Percentiles rank a stretch among this genome's conserved stretches.
phyloP scores from a whole-genome alignment of 768 basidiomycete species.

The Terana coerulea region DNA sequence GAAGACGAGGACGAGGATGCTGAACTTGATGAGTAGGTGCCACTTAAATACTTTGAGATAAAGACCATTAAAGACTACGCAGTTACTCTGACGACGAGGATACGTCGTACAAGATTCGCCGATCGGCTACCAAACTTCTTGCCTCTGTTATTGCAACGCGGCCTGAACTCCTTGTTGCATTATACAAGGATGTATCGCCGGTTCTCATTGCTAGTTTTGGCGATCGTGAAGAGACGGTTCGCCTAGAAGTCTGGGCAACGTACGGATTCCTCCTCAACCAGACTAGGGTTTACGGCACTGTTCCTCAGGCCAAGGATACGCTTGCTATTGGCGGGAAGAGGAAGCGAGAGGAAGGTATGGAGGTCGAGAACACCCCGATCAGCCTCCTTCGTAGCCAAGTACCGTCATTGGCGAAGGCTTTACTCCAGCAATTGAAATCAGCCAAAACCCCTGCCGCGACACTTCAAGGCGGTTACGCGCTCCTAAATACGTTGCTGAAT shows the following conservation, averaged over 20 bases:
- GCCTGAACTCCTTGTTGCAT: conserved; percentile 73
- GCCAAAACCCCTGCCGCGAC: conserved; percentile 73
- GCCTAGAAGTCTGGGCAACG: conserved; percentile 88
- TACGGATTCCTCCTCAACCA: conserved; percentile 81
- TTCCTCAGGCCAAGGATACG: conserved; percentile 47
- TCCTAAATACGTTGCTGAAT: conserved; percentile 70
- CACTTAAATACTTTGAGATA: conserved; percentile 11
- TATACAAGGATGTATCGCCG: conserved; percentile 85
- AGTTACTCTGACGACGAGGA: conserved; percentile 99
- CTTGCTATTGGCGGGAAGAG: conserved; percentile 57
- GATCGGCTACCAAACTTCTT: conserved; percentile 88
- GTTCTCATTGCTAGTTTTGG: conserved; percentile 87
- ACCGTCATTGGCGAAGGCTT: conserved; percentile 70
- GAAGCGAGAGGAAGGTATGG: conserved; percentile 76
- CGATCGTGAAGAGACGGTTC: conserved; percentile 94
- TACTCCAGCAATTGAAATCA: conserved; percentile 82
- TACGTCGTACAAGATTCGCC: conserved; percentile 94
- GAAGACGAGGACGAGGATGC: conserved; percentile 79
- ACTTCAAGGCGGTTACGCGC: conserved; percentile 80
- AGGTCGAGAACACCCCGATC: conserved; percentile 70
- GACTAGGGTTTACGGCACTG: conserved; percentile 74
- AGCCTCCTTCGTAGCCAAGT: conserved; percentile 72
- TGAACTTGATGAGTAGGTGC: conserved; percentile 65
- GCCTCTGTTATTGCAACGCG: conserved; percentile 84
- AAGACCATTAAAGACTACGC: conserved; percentile 1